Base-by-base conservation (phyloP, 1,284 basidiomycete genomes). In the Waitea zeae region DNA sequence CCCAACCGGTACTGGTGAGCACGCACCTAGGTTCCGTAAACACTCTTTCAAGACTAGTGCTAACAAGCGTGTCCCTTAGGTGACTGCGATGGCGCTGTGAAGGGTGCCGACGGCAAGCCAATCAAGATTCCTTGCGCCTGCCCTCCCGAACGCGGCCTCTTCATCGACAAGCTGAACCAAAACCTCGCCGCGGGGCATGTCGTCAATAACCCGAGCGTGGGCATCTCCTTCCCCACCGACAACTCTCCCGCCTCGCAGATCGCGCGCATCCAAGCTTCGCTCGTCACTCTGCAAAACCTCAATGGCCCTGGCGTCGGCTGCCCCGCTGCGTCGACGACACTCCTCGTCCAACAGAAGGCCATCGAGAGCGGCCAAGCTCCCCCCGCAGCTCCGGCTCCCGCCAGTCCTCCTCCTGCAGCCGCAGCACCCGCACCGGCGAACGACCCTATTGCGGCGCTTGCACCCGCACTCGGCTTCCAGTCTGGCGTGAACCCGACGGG, bases 51-150 rank as follows among this genome's bases (percentile, higher is more conserved):
- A n/a, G n/a, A n/a, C n/a, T n/a, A n/a, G n/a, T n/a, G n/a, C n/a
- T n/a, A n/a, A n/a, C n/a, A n/a, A n/a, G n/a, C n/a, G n/a, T n/a
- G n/a, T n/a, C n/a, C n/a, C n/a, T n/a, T n/a, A n/a, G 51, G 52
- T 6, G 45, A 54, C 35, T 57, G 54, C 36, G 54, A 56, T 33
- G 55, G 55, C 31, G 49, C 49, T 7, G 45, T 52, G 11, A 45
- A 47, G 20, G 46, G 45, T n/a, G 44, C 47, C 2, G 30, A 51
- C 30, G 52, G 54, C 24, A 7, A 51, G 35, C 53, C 53, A 14
- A 48, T 58, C 49, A 51, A 52, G 44, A 46, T 61, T 18, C 58
- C 59, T 1, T 61, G 59, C 45, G 28, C 39, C 26, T 61, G 58
- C 47, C 59, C 59, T 17, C 59, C 58, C 0, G 22, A 42, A 24